These are phyloP conservation scores for Neoboletus magnificus DNA, from an alignment of 768 basidiomycete species.

Conservation along the genomic window DNA sequence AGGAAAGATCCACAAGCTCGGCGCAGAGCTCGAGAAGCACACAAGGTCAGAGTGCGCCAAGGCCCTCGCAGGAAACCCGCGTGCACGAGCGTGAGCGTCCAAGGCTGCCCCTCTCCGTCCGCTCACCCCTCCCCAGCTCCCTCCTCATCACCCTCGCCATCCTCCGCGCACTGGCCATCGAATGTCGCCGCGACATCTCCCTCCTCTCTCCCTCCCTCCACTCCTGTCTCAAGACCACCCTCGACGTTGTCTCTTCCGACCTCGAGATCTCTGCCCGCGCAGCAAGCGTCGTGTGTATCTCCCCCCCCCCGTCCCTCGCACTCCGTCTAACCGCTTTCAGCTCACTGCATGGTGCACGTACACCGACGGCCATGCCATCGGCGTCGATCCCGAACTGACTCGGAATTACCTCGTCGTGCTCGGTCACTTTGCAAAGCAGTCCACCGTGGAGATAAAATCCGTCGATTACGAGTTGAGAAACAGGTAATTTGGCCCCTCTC, in stretches of 20 bases:
- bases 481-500: slow-evolving; percentile 44
- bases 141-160: slow-evolving; percentile 83
- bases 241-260: slow-evolving; percentile 56
- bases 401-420: slow-evolving; percentile 68
- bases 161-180: slow-evolving; percentile 75
- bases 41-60: slow-evolving; percentile 61
- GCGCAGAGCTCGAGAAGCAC: slow-evolving; percentile 74
- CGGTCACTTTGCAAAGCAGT: slow-evolving; percentile 59
- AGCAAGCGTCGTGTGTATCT: slow-evolving; percentile 68
- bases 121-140: slow-evolving; percentile 40
- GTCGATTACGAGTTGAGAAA: slow-evolving; percentile 71
- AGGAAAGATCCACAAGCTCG: slow-evolving; percentile 75
- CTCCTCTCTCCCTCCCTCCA: slow-evolving; percentile 70
- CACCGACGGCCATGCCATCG: slow-evolving; percentile 81
- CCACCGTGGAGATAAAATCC: slow-evolving; percentile 44
- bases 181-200: slow-evolving; percentile 81
- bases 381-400: slow-evolving; percentile 68
- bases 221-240: slow-evolving; percentile 56
- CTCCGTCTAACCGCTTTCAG: slow-evolving; percentile 35
- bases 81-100: slow-evolving; percentile 70
- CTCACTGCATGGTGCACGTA: slow-evolving; percentile 92
- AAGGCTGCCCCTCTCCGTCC: not conserved
- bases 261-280: slow-evolving; percentile 74
- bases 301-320: not conserved
- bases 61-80: slow-evolving; percentile 66